These are phyloP conservation scores for Aspergillus ostianus DNA, from an alignment of 495 filamentous ascomycete species.

Conservation along the genomic window DNA sequence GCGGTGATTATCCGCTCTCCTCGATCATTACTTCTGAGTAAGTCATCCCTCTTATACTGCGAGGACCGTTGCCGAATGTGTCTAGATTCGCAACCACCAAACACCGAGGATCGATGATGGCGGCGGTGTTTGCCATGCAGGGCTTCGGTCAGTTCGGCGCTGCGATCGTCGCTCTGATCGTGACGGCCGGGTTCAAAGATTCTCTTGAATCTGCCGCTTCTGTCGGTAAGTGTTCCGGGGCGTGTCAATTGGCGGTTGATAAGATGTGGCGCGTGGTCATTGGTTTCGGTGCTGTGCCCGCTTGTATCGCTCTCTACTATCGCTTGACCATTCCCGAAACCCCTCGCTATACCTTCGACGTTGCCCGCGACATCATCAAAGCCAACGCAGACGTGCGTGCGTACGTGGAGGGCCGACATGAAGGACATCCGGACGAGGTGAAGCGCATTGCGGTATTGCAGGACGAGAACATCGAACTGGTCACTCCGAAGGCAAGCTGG, in stretches of 20 bases:
- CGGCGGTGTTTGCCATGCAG: slow-evolving; percentile 82
- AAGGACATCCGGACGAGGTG: slow-evolving; percentile 64
- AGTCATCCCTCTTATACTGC: slow-evolving; percentile 26
- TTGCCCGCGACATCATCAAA: slow-evolving; percentile 68
- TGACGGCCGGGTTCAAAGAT: slow-evolving; percentile 70
- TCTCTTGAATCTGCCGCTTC: slow-evolving; percentile 53
- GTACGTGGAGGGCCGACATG: slow-evolving; percentile 55
- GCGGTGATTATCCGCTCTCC: slow-evolving; percentile 83
- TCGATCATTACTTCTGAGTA: slow-evolving; percentile 82
- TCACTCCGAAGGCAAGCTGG: slow-evolving; percentile 62
- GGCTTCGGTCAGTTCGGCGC: slow-evolving; percentile 73
- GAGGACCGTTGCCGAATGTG: slow-evolving; percentile 9
- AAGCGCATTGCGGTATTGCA: slow-evolving; percentile 48
- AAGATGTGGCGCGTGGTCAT: slow-evolving; percentile 84
- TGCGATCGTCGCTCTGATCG: slow-evolving; percentile 68
- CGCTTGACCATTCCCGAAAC: slow-evolving; percentile 88
- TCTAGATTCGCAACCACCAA: slow-evolving; percentile 74
- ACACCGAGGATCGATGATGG: slow-evolving; percentile 87
- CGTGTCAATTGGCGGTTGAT: slow-evolving; percentile 68
- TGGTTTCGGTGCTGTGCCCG: slow-evolving; percentile 78
- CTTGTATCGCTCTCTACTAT: slow-evolving; percentile 74
- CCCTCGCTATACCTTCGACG: slow-evolving; percentile 80
- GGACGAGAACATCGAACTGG: slow-evolving; percentile 41
- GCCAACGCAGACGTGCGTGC: slow-evolving; percentile 63
- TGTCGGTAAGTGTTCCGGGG: slow-evolving; percentile 56